Evolutionary conservation across 257 asterid species (phyloP).

Genomic region (Ilex asprella): DNA sequence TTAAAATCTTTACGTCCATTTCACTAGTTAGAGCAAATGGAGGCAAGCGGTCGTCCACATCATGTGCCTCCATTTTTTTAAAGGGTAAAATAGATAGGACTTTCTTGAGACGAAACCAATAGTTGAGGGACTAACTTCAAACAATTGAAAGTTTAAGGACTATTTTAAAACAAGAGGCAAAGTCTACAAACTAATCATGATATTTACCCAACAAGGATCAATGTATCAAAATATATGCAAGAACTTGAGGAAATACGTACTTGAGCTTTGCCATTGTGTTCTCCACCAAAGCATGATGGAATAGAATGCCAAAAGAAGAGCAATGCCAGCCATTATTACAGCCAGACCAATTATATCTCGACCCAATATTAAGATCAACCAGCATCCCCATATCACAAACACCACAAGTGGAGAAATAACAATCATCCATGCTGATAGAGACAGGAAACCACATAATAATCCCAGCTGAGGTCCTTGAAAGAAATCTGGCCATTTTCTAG

Average conservation of each 20-base stretch:
- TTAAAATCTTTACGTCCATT: too few species aligned
- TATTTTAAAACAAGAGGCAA: too few species aligned
- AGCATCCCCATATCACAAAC: slow-evolving; percentile 86
- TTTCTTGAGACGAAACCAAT: too few species aligned
- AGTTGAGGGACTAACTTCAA: too few species aligned
- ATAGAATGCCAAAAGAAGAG: slow-evolving; percentile 89
- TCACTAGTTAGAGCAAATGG: slow-evolving; percentile 1
- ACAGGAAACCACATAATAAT: slow-evolving; percentile 65
- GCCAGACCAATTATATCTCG: slow-evolving; percentile 94
- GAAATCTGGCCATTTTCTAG: slow-evolving; percentile 90
- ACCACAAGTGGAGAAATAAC: slow-evolving; percentile 85
- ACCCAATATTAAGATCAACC: slow-evolving; percentile 87
- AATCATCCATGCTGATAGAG: slow-evolving; percentile 71
- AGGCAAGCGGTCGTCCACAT: neutral
- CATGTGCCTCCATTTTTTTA: too few species aligned
- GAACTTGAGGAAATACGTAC: slow-evolving; percentile 41
- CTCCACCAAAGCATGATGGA: slow-evolving; percentile 99
- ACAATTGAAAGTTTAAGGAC: too few species aligned
- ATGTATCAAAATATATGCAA: neutral
- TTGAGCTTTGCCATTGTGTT: slow-evolving; percentile 99
- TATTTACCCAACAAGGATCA: too few species aligned
- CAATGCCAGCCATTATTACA: slow-evolving; percentile 95
- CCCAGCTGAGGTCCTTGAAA: slow-evolving; percentile 91
- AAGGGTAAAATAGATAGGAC: too few species aligned
- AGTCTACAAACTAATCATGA: too few species aligned